Evolutionary conservation across 2,329 filamentous ascomycete genomes (phyloP).

Genomic region (Ampelomyces quisqualis): DNA sequence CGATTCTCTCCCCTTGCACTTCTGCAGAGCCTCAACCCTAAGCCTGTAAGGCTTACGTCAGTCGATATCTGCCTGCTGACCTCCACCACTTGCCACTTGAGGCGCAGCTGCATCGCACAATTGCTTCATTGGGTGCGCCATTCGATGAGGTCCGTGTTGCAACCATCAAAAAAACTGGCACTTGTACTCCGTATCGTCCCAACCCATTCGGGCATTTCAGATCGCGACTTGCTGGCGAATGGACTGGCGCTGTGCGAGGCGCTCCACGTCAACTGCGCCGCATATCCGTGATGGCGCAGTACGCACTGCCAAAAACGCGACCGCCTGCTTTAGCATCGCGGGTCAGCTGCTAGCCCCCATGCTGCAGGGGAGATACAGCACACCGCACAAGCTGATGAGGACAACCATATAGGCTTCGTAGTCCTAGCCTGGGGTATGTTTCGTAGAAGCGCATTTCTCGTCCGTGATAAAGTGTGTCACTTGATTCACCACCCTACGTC

Average conservation of each 20-base stretch:
- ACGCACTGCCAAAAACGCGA: conserved; percentile 9
- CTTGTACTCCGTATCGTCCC: conserved; percentile 2
- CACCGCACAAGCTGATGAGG: conserved; percentile 8
- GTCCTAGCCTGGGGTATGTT: not conserved
- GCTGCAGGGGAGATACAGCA: conserved; percentile 16
- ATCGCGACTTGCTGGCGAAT: not conserved
- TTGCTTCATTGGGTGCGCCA: not conserved
- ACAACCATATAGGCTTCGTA: not conserved
- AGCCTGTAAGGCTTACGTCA: conserved; percentile 16
- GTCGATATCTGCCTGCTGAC: conserved; percentile 17
- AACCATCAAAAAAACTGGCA: conserved; percentile 1
- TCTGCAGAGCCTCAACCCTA: conserved; percentile 17
- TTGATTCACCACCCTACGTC: conserved; percentile 8
- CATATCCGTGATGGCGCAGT: conserved; percentile 23
- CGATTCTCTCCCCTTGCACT: conserved; percentile 4
- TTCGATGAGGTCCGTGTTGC: not conserved
- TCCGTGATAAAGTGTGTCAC: conserved; percentile 2
- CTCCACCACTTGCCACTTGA: conserved; percentile 3
- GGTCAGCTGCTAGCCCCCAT: conserved; percentile 13
- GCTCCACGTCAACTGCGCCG: conserved; percentile 15
- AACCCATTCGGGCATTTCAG: not conserved
- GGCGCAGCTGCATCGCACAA: conserved; percentile 12
- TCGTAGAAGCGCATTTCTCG: not conserved
- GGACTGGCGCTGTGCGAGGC: not conserved
- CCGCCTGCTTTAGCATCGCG: conserved; percentile 8